These are phyloP conservation scores for Bolboschoenus planiculmis DNA, from an alignment of 176 grass and related monocot species.

Conservation along the genomic window DNA sequence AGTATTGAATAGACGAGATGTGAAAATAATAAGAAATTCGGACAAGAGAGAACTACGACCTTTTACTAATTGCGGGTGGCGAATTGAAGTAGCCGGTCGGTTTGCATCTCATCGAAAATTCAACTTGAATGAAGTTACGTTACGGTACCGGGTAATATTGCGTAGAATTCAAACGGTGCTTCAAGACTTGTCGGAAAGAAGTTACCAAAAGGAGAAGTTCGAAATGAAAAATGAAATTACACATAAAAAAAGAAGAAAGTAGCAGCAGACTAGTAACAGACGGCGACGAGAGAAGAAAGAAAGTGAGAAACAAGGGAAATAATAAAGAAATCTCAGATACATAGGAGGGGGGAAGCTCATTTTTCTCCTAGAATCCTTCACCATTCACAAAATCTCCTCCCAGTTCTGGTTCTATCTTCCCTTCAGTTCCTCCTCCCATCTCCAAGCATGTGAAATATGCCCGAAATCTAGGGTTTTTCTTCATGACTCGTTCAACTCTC, in stretches of 20 bases:
- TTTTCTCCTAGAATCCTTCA: neutral
- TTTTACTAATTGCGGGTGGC: neutral
- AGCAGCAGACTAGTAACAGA: slow-evolving; percentile 29
- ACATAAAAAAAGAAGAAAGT: slow-evolving; percentile 8
- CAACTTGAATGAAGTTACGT: too few species aligned
- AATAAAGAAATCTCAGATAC: slow-evolving; percentile 17
- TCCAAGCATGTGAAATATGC: slow-evolving; percentile 26
- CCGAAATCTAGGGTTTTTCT: slow-evolving; percentile 15
- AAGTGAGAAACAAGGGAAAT: slow-evolving; percentile 3
- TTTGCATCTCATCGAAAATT: too few species aligned
- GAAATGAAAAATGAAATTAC: neutral
- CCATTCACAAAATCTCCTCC: slow-evolving; percentile 27
- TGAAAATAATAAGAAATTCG: neutral
- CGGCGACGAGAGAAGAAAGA: slow-evolving; percentile 25
- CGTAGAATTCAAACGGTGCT: neutral
- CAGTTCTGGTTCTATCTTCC: slow-evolving; percentile 14
- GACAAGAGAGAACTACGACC: neutral
- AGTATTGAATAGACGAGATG: neutral
- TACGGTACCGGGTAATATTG: slow-evolving; percentile 23
- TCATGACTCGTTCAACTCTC: slow-evolving; percentile 8
- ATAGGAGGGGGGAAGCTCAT: neutral
- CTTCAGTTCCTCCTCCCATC: slow-evolving; percentile 21
- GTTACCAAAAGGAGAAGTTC: slow-evolving; percentile 14
- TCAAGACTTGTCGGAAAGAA: slow-evolving; percentile 33
- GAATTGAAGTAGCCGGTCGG: neutral